Evolutionary conservation across 805 yeast genomes (phyloP).

Genomic region (Pichia insulana): DNA sequence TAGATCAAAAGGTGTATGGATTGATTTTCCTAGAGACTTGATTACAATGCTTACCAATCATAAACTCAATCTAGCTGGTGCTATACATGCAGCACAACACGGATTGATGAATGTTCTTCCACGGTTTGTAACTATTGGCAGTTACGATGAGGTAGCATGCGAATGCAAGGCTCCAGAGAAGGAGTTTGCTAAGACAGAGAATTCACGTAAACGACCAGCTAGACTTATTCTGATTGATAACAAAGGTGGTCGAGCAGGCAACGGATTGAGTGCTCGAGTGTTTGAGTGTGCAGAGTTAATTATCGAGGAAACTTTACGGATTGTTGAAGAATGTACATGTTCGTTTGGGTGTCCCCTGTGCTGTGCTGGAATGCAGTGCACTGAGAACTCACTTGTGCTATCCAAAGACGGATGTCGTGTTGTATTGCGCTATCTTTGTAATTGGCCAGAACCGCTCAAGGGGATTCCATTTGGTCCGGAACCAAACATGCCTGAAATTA

Average conservation of each 20-base stretch:
- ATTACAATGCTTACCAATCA: conserved; percentile 50
- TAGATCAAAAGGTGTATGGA: conserved; percentile 80
- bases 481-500: conserved; percentile 58
- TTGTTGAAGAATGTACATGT: conserved; percentile 62
- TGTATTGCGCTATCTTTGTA: conserved; percentile 54
- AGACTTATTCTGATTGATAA: conserved; percentile 78
- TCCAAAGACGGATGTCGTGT: conserved; percentile 81
- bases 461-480: conserved; percentile 66
- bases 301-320: conserved; percentile 46
- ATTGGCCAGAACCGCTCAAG: conserved; percentile 39
- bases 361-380: conserved; percentile 75
- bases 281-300: conserved; percentile 70
- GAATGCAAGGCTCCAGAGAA: conserved; percentile 98
- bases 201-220: conserved; percentile 74
- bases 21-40: conserved; percentile 69
- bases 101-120: conserved; percentile 77
- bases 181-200: conserved; percentile 74
- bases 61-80: conserved; percentile 67
- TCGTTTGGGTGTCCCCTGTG: conserved; percentile 71
- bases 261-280: conserved; percentile 72
- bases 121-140: conserved; percentile 58
- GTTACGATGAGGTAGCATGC: conserved; percentile 65
- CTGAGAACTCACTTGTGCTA: conserved; percentile 71
- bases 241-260: conserved; percentile 70
- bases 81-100: conserved; percentile 96